Evolutionary conservation across 1,139 yeast species (phyloP).

Genomic region (Zygoascus sp.): DNA sequence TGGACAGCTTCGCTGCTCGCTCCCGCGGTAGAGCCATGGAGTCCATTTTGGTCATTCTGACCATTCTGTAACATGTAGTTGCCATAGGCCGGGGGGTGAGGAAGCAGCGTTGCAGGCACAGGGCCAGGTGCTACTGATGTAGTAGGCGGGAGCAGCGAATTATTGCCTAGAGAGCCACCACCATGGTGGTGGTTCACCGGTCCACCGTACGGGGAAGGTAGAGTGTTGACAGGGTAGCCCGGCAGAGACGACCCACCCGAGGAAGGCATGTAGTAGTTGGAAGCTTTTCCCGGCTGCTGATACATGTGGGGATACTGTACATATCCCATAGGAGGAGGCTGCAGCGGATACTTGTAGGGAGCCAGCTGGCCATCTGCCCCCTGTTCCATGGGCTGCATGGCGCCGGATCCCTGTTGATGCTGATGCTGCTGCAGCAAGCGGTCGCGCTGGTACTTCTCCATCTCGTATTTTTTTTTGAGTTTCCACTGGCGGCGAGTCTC

Average conservation of each 20-base stretch:
- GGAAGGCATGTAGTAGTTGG: not conserved
- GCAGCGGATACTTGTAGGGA: not conserved
- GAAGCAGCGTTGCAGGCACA: not conserved
- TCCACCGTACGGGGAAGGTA: not conserved
- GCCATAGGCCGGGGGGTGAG: not conserved
- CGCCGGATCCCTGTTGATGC: slow-evolving; percentile 5
- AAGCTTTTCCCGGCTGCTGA: not conserved
- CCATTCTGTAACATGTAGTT: not conserved
- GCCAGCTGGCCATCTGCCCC: not conserved
- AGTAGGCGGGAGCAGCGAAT: not conserved
- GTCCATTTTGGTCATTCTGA: not conserved
- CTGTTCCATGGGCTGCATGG: not conserved
- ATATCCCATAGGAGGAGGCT: not conserved
- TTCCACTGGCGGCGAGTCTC: slow-evolving; percentile 40
- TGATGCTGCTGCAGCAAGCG: slow-evolving; percentile 9
- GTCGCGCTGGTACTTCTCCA: slow-evolving; percentile 18
- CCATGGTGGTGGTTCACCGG: no score
- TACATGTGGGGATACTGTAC: not conserved
- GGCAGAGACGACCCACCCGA: not conserved
- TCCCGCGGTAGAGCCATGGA: not conserved
- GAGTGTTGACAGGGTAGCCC: not conserved
- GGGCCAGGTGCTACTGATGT: not conserved
- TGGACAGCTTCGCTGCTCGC: not conserved
- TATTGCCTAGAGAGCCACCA: not conserved
- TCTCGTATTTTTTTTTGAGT: slow-evolving; percentile 20